These are phyloP conservation scores for Uncinocarpus reesii DNA, from an alignment of 2,329 filamentous ascomycete species.

Conservation along the genomic window DNA sequence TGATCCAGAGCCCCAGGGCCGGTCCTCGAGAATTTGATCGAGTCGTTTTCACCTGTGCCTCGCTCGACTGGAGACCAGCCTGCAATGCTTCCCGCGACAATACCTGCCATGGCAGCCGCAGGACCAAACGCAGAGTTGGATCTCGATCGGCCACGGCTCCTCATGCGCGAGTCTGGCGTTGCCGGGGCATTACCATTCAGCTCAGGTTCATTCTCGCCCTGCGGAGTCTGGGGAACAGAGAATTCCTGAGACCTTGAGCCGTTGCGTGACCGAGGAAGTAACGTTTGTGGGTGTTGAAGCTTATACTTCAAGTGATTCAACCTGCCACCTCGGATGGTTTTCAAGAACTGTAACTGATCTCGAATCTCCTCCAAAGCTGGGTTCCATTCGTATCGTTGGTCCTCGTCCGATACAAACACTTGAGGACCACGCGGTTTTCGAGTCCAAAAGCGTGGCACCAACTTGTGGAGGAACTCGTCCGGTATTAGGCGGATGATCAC, in stretches of 20 bases:
- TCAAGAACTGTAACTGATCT: conserved; percentile 54
- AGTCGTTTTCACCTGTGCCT: conserved; percentile 27
- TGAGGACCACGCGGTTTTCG: conserved; percentile 33
- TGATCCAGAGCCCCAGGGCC: conserved; percentile 31
- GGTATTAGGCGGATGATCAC: conserved; percentile 51
- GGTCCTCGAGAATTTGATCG: conserved; percentile 30
- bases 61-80: conserved; percentile 55
- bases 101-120: conserved; percentile 54
- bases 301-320: conserved; percentile 51
- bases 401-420: conserved; percentile 38
- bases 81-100: conserved; percentile 55
- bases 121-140: conserved; percentile 51
- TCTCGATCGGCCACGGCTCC: conserved; percentile 42
- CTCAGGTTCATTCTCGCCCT: conserved; percentile 36
- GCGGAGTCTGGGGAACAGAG: conserved; percentile 47
- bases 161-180: conserved; percentile 45
- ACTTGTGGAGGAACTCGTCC: conserved; percentile 42
- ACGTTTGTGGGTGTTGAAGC: conserved; percentile 46
- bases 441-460: conserved; percentile 34
- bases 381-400: conserved; percentile 46
- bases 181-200: conserved; percentile 33
- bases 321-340: conserved; percentile 53
- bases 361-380: conserved; percentile 52
- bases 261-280: conserved; percentile 37
- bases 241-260: conserved; percentile 33